Conservation (phyloP, 2,329 filamentous ascomycete genomes). For the Emmonsiellopsis sp. region DNA sequence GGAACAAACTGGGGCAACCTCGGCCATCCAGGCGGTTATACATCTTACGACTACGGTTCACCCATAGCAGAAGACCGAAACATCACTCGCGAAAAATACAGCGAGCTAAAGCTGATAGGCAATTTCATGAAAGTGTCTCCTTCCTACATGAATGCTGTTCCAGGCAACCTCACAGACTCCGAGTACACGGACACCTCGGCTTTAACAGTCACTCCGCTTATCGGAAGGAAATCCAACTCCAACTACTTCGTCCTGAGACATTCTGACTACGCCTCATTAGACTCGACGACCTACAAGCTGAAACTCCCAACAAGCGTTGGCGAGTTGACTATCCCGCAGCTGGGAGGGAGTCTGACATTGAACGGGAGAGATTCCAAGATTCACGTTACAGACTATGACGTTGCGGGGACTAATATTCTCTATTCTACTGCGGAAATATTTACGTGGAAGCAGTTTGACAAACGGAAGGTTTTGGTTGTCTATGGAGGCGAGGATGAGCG, state of each 20-base stretch:
- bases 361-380: conserved; percentile 38
- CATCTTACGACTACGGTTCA: conserved; percentile 53
- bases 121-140: conserved; percentile 68
- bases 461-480: conserved; percentile 41
- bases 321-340: conserved; percentile 31
- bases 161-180: conserved; percentile 38
- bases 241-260: conserved; percentile 63
- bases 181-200: conserved; percentile 42
- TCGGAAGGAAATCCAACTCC: conserved; percentile 43
- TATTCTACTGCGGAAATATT: conserved; percentile 39
- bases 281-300: conserved; percentile 53
- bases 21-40: conserved; percentile 58
- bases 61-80: conserved; percentile 61
- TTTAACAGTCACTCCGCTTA: conserved; percentile 53
- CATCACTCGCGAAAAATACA: conserved; percentile 65
- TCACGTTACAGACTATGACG: conserved; percentile 33
- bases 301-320: conserved; percentile 42
- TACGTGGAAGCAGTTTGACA: conserved; percentile 49
- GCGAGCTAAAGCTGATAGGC: conserved; percentile 65
- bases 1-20: conserved; percentile 81
- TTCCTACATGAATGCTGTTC: conserved; percentile 54
- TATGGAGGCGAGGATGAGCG: conserved; percentile 33
- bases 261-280: conserved; percentile 51
- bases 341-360: conserved; percentile 29
- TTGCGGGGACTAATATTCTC: conserved; percentile 31